These are phyloP conservation scores for Colletotrichum sublineola DNA, from an alignment of 2,329 filamentous ascomycete genomes.

Conservation along the genomic window DNA sequence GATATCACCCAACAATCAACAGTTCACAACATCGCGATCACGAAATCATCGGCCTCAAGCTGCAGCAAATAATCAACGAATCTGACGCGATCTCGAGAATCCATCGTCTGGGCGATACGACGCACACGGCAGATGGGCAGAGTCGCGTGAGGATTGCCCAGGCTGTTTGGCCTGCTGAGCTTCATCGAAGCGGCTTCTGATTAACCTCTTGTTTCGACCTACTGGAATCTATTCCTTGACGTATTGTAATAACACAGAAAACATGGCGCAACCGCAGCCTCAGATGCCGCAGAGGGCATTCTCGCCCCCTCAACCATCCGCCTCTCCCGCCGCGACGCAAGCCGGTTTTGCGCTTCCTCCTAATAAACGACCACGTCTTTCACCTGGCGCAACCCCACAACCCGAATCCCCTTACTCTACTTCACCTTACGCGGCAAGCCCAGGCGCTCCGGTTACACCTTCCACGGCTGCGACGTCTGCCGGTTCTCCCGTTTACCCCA, in stretches of 20 bases:
- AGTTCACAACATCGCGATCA: slow-evolving; percentile 4
- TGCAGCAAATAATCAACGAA: background rate
- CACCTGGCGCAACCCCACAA: slow-evolving; percentile 76
- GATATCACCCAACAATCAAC: slow-evolving; percentile 25
- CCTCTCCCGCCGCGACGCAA: slow-evolving; percentile 71
- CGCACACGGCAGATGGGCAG: slow-evolving; percentile 58
- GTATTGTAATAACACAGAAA: slow-evolving; percentile 22
- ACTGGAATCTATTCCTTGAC: slow-evolving; percentile 27
- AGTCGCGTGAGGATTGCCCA: slow-evolving; percentile 58
- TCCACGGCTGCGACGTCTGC: slow-evolving; percentile 53
- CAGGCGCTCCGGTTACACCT: slow-evolving; percentile 57
- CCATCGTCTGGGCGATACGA: background rate
- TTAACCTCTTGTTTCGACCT: slow-evolving; percentile 33
- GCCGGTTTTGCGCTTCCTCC: slow-evolving; percentile 72
- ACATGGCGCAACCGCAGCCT: slow-evolving; percentile 73
- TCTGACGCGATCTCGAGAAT: slow-evolving; percentile 6
- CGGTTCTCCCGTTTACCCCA: slow-evolving; percentile 53
- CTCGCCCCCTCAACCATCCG: slow-evolving; percentile 72
- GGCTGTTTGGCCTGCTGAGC: slow-evolving; percentile 64
- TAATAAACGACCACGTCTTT: slow-evolving; percentile 79
- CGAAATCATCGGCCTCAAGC: slow-evolving; percentile 1
- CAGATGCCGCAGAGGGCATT: slow-evolving; percentile 67
- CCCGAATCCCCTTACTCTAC: slow-evolving; percentile 72
- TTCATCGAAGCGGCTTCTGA: slow-evolving; percentile 34
- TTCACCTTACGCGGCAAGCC: slow-evolving; percentile 64